Conservation (phyloP, 1,284 basidiomycete species). For the Moniliella sp. region DNA sequence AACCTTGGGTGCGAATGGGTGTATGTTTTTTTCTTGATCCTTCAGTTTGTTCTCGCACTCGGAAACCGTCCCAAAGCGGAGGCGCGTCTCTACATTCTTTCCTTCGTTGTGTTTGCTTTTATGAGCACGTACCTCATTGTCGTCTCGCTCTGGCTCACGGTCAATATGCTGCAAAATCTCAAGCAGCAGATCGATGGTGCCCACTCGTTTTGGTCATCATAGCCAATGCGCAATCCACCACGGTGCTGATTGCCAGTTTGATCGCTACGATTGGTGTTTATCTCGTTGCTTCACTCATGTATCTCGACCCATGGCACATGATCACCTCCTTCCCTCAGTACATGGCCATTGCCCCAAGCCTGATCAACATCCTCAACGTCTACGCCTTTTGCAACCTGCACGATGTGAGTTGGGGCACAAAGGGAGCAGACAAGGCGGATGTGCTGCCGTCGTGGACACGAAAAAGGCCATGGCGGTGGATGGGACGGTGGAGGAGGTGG, state of each 20-base stretch:
- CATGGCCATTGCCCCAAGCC: constrained; percentile 37
- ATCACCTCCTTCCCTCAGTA: constrained; percentile 56
- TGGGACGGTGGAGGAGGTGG: constrained; percentile 55
- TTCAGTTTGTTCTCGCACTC: constrained; percentile 71
- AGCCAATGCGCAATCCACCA: not conserved
- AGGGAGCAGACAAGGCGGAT: constrained; percentile 28
- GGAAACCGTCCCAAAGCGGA: constrained; percentile 88
- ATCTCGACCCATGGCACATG: constrained; percentile 83
- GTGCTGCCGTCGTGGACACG: constrained; percentile 49
- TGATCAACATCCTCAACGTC: constrained; percentile 64
- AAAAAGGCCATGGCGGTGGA: constrained; percentile 52
- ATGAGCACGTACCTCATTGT: constrained; percentile 19
- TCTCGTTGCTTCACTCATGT: constrained; percentile 60
- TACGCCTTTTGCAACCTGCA: constrained; percentile 47
- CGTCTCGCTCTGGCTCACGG: not conserved
- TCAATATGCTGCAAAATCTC: not conserved
- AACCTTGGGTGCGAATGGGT: constrained; percentile 63
- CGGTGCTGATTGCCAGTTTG: not conserved
- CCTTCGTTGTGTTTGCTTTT: constrained; percentile 45
- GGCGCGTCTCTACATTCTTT: constrained; percentile 54
- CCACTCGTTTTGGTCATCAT: not conserved
- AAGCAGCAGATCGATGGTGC: not conserved
- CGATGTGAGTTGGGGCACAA: constrained; percentile 35
- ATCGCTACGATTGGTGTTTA: too few species aligned
- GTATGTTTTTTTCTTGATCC: constrained; percentile 63